Percentiles rank a stretch among this genome's conserved stretches.
Evolutionary conservation across 345 rosid species (phyloP).

Genomic region (Corchorus olitorius): DNA sequence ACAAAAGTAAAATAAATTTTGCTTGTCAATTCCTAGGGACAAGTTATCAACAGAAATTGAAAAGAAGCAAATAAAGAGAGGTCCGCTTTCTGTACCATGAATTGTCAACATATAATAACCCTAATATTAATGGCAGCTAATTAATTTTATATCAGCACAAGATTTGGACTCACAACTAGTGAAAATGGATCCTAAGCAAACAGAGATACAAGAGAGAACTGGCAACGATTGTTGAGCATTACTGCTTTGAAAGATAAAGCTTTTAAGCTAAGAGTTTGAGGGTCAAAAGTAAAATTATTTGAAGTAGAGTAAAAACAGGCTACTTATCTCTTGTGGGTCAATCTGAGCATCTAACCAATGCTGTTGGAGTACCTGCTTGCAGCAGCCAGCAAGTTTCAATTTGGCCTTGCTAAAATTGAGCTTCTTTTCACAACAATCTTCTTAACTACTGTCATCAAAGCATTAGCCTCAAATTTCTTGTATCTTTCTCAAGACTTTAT

Average conservation of each 20-base stretch:
- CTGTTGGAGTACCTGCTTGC: constrained; percentile 73
- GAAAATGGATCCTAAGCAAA: no score
- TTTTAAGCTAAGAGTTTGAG: neutral
- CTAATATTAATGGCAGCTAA: neutral
- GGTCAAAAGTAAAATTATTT: neutral
- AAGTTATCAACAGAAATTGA: no score
- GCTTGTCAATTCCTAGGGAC: neutral
- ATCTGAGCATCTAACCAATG: constrained; percentile 87
- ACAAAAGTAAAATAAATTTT: neutral
- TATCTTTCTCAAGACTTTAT: no score
- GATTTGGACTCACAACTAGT: neutral
- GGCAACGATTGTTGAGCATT: no score
- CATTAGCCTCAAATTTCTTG: no score
- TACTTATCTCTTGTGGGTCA: constrained; percentile 68
- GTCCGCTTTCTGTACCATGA: neutral
- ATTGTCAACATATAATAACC: neutral
- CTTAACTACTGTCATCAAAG: no score
- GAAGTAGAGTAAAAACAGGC: neutral
- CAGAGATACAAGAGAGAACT: neutral
- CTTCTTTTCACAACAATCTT: neutral
- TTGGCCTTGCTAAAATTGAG: neutral
- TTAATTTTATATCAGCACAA: neutral
- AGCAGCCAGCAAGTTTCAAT: no score
- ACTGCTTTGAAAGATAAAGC: neutral
- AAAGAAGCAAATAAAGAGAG: no score